A percentile compares a stretch with the other conserved stretches of the same genome.
These are phyloP conservation scores for Plasmodium gallinaceum DNA, from an alignment of 169 alveolate species.

Conservation along the genomic window DNA sequence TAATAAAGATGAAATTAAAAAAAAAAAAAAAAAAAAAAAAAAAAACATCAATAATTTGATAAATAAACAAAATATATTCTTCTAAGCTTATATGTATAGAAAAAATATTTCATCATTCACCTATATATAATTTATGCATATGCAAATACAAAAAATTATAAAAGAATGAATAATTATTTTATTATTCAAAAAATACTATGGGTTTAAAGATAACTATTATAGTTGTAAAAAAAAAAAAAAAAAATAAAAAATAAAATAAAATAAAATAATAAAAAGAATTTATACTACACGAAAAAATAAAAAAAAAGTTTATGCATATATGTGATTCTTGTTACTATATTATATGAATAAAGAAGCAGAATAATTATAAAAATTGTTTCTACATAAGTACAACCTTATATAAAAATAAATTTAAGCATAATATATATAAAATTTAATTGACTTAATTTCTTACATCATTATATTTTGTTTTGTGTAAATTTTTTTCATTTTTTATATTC, in stretches of 20 bases:
- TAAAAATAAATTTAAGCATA: too few relatives aligned
- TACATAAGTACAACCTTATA: background rate
- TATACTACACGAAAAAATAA: too few relatives aligned
- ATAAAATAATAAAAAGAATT: background rate
- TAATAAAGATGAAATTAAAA: background rate
- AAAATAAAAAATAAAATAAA: conserved; percentile 13
- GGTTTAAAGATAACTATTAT: background rate
- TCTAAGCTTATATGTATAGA: conserved; percentile 2
- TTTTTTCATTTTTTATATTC: too few relatives aligned
- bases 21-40: conserved; percentile 9
- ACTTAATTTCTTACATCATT: too few relatives aligned
- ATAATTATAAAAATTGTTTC: background rate
- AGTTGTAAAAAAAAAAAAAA: conserved; percentile 28
- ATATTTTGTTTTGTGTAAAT: too few relatives aligned
- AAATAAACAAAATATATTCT: background rate
- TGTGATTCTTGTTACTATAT: background rate
- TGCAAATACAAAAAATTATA: conserved; percentile 11
- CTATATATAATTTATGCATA: conserved; percentile 9
- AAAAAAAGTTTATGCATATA: background rate
- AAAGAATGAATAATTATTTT: background rate
- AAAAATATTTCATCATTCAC: conserved; percentile 13
- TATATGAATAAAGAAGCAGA: too few relatives aligned
- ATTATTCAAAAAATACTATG: conserved; percentile 12
- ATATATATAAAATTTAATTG: too few relatives aligned
- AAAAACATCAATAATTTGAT: background rate